phyloP scores from a whole-genome alignment of 2,329 filamentous ascomycete genomes.

The Colletotrichum acutatum region DNA sequence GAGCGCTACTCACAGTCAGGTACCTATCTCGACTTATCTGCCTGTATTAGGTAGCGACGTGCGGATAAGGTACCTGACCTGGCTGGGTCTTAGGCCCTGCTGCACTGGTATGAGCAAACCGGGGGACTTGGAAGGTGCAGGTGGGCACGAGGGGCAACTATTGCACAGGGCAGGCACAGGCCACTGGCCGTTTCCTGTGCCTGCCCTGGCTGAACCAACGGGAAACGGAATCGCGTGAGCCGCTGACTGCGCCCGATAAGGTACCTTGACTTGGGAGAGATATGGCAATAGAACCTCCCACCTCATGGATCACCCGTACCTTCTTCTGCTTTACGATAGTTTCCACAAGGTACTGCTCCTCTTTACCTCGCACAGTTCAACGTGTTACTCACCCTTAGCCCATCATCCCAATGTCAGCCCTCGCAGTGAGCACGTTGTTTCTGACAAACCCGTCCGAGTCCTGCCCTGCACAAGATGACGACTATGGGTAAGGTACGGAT shows the following conservation, averaged over 20 bases:
- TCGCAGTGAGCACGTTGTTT: not conserved
- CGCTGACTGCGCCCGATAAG: slow-evolving; percentile 14
- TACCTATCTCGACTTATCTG: not conserved
- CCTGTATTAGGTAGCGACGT: slow-evolving; percentile 13
- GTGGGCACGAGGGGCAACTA: not conserved
- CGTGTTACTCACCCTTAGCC: not conserved
- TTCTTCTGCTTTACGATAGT: too few species aligned
- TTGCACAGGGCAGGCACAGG: not conserved
- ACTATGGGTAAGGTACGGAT: not conserved
- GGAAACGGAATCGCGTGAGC: not conserved
- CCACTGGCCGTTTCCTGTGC: not conserved
- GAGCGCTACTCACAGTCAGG: not conserved
- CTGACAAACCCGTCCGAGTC: not conserved
- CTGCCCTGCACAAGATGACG: not conserved
- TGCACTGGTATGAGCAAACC: not conserved
- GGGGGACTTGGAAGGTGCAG: too few species aligned
- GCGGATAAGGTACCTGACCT: too few species aligned
- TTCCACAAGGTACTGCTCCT: too few species aligned
- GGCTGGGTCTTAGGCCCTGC: too few species aligned
- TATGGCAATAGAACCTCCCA: not conserved
- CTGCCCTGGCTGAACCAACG: not conserved
- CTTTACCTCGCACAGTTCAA: not conserved
- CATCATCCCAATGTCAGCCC: slow-evolving; percentile 1
- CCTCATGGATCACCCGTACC: too few species aligned
- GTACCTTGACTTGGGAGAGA: not conserved